Percentiles rank a stretch among this genome's conserved stretches.
Evolutionary conservation across 1,284 basidiomycete genomes (phyloP).

Genomic region (Hemileia vastatrix): DNA sequence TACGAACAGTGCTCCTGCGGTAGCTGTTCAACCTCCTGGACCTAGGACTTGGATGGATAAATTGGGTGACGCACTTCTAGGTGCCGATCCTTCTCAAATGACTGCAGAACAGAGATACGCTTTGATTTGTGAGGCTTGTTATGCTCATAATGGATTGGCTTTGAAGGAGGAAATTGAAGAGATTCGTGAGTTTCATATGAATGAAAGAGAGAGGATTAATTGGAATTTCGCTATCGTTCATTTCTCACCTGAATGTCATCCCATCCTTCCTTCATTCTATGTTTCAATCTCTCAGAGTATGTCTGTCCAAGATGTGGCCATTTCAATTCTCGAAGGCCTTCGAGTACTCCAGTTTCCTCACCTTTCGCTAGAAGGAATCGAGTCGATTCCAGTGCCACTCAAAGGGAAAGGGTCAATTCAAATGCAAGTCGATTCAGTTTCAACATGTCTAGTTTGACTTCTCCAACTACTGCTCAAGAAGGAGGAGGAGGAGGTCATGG

Average conservation of each 20-base stretch:
- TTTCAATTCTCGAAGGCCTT: too few species aligned
- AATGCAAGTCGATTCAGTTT: too few species aligned
- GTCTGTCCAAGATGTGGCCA: slow-evolving; percentile 63
- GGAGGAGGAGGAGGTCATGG: too few species aligned
- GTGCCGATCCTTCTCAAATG: slow-evolving; percentile 44
- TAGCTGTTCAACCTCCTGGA: too few species aligned
- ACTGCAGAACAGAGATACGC: slow-evolving; percentile 60
- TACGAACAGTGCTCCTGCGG: neutral
- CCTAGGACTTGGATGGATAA: slow-evolving; percentile 42
- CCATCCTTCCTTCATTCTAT: neutral
- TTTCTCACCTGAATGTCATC: slow-evolving; percentile 9
- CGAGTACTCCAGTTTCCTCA: too few species aligned
- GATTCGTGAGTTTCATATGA: slow-evolving; percentile 57
- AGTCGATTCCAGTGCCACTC: too few species aligned
- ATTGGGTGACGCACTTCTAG: slow-evolving; percentile 46
- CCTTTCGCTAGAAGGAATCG: too few species aligned
- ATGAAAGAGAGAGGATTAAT: neutral
- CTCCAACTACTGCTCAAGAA: too few species aligned
- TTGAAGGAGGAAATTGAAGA: slow-evolving; percentile 80
- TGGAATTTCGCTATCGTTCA: neutral
- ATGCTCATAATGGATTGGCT: slow-evolving; percentile 84
- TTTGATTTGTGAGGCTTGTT: slow-evolving; percentile 85
- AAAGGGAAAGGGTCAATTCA: too few species aligned
- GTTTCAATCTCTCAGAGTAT: slow-evolving; percentile 52
- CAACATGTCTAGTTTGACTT: too few species aligned